Conservation (phyloP, 31 red algal genomes). For the Asparagopsis taxiformis region DNA sequence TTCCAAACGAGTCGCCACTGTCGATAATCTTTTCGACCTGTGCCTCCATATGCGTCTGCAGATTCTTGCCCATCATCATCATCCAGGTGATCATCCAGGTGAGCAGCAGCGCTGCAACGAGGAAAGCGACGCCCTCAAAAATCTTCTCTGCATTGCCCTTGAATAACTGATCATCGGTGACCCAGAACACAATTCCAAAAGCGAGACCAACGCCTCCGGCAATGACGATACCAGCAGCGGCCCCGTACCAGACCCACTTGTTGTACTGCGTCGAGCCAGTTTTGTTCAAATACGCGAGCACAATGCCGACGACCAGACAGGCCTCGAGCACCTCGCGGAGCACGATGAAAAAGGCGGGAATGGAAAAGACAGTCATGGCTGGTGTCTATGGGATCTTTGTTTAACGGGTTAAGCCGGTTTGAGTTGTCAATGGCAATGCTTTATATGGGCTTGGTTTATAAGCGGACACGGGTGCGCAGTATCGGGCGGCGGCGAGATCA, state of each 20-base stretch:
- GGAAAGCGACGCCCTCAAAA: slow-evolving; percentile 80
- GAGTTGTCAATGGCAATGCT: too few species aligned
- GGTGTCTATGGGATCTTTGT: too few species aligned
- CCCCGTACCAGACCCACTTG: slow-evolving; percentile 79
- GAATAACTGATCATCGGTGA: slow-evolving; percentile 56
- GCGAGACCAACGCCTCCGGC: slow-evolving; percentile 55
- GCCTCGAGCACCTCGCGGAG: slow-evolving; percentile 91
- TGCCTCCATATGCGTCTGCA: slow-evolving; percentile 66
- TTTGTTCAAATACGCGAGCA: slow-evolving; percentile 80
- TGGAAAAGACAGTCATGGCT: slow-evolving; percentile 71
- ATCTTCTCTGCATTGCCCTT: slow-evolving; percentile 60
- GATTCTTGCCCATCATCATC: slow-evolving; percentile 72
- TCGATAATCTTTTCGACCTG: slow-evolving; percentile 59
- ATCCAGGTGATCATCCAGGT: slow-evolving; percentile 97
- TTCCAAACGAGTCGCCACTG: slow-evolving; percentile 6
- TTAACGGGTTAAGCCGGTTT: too few species aligned
- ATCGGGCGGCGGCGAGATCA: too few species aligned
- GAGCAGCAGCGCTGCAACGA: slow-evolving; percentile 66
- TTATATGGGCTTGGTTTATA: too few species aligned
- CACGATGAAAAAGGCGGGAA: slow-evolving; percentile 88
- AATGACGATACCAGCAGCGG: slow-evolving; percentile 53
- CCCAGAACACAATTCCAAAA: slow-evolving; percentile 58
- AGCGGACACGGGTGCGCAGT: too few species aligned
- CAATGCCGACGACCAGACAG: slow-evolving; percentile 82
- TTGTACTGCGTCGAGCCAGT: slow-evolving; percentile 63